Base-by-base conservation (phyloP, 495 filamentous ascomycete species). In the Extremus antarcticus region DNA sequence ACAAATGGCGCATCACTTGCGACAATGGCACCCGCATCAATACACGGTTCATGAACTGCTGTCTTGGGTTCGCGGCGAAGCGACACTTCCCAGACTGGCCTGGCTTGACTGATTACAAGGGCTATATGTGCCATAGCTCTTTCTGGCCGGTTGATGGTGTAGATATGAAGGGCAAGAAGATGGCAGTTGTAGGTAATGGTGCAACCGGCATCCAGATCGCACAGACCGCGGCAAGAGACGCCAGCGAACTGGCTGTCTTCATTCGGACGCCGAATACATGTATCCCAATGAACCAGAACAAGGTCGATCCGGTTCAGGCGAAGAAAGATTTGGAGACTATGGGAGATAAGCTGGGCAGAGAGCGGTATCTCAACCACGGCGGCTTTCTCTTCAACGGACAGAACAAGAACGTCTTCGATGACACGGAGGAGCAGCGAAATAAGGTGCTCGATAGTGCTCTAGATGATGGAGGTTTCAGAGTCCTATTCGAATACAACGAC, bases 121-220 rank as follows among this genome's bases (percentile, higher is more conserved):
- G 81, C 3, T 38, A 62, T 1, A 66, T 80, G 0, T 66, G 77
- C 54, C 80, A 85, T 51, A 72, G 78, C 0, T 74, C 77, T 1
- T 72, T 75, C 63, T 85, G 81, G 81, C 80, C 80, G 0, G 68
- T 75, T 8, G 63, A 72, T 1, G 63, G 64, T 9, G 66, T 80
- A 25, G 68, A 78, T 52, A 63, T 80, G 2, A 65, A 62, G 16
- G 70, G 67, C 25, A 83, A 85, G 60, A 66, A 70, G 3, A 64
- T 70, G 25, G 80, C 76, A 2, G 66, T 83, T 29, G 74, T 85
- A 16, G 81, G 81, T 10, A 83, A 80, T 0, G 81, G 81, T 10
- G 59, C 59, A 11, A 50, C 54, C 2, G 54, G 54, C 24, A 50
- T 83, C 0, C 81, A 85, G 50, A 66, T 80, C 39, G 66, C 69